These are phyloP conservation scores for Epichloe uncinata DNA, from an alignment of 2,329 filamentous ascomycete species.

Conservation along the genomic window DNA sequence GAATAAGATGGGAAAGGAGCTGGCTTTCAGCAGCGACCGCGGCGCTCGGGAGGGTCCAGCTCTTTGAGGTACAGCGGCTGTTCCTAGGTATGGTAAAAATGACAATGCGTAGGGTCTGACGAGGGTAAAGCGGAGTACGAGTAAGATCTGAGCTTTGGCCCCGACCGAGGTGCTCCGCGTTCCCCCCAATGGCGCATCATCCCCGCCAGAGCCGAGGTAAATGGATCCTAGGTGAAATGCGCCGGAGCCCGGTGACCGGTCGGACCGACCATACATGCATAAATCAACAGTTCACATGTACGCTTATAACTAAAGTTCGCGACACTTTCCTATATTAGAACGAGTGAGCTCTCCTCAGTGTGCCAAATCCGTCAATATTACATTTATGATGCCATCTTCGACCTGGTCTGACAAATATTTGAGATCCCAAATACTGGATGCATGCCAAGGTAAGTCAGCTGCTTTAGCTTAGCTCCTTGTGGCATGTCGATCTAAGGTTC, in stretches of 20 bases:
- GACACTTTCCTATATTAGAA: no score
- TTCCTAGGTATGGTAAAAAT: neutral
- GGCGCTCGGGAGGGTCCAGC: neutral
- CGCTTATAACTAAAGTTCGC: no score
- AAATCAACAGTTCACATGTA: neutral
- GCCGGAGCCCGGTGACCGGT: neutral
- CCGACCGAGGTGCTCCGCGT: neutral
- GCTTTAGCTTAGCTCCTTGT: no score
- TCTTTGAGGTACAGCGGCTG: neutral
- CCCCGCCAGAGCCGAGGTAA: constrained; percentile 3
- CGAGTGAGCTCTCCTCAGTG: no score
- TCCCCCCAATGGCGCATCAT: neutral
- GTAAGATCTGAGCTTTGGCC: no score
- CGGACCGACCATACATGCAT: neutral
- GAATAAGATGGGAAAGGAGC: neutral
- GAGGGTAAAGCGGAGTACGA: neutral
- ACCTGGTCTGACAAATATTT: neutral
- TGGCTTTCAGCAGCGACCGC: constrained; percentile 2
- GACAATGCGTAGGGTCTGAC: neutral
- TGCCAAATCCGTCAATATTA: neutral
- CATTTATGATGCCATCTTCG: neutral
- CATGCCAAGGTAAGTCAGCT: no score
- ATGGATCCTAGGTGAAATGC: neutral
- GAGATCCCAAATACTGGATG: no score
- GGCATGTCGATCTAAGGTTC: no score